Base-by-base conservation (phyloP, 148 eudicot genomes). In the Vaccinium myrtillus region DNA sequence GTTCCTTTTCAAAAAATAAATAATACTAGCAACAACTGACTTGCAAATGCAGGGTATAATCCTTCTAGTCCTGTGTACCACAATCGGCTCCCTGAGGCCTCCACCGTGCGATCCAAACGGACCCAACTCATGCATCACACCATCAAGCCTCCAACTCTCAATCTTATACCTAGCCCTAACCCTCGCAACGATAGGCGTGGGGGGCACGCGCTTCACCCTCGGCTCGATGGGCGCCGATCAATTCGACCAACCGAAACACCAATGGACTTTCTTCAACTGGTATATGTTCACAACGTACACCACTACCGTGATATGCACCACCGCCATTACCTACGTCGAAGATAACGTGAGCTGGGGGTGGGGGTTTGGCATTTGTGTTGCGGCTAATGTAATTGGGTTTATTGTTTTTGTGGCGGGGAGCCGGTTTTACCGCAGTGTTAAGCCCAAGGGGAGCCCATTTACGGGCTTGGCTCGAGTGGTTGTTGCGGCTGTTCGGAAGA, bases 211-310 rank as follows among this genome's bases (percentile, higher is more conserved):
- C 27, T 91, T 81, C 84, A 87, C 87, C 7, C 54, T 90, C 1
- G 92, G 87, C 56, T 84, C 92, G 1, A 87, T 91, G 89, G 91
- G 94, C 39, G 94, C 92, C 0, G 78, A 88, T 50, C 92, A 91
- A 53, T 86, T 88, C 21, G 78, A 85, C 21, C 83, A 83, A 1
- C 51, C 84, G 11, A 84, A 81, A 25, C 81, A 83, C 56, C 91
- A 90, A 76, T 87, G 77, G 15, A 84, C 53, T 59, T 92, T 83
- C 83, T 89, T 90, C 77, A 90, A 87, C 53, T 89, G 94, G 92
- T 89, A 75, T 53, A 54, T 87, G 30, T 85, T 88, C 80, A 85
- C 81, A 1, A 0, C 84, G 75, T 89, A 88, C 63, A 8, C 50
- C 18, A 27, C 89, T 15, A 23, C 74, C 2, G 69, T 84, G 13